Evolutionary conservation across 768 basidiomycete species (phyloP), one percentile per base, ranked within the genome.

Genomic region (Amanita brunnescens): DNA sequence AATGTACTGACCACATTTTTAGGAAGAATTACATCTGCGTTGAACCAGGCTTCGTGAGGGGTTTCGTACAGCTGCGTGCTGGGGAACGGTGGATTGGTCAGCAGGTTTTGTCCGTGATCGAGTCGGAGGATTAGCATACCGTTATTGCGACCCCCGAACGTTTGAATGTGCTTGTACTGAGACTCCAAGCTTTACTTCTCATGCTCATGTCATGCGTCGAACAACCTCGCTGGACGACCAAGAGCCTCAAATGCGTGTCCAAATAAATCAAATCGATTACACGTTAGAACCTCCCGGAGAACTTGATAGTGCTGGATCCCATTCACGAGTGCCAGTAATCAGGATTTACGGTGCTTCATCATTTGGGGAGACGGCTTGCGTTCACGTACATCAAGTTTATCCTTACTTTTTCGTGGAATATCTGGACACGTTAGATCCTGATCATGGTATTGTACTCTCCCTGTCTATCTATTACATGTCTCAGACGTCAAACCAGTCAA

Each of bases 381-480:
- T 94, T 12, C 86, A 96, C 70, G 71, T 98, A 35, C 94, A 96
- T 64, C 91, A 93, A 71, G 87, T 87, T 26, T 95, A 87, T 67
- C 94, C 95, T 0, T 99, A 99, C 67, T 83, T 94, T 65, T 95
- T 80, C 64, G 76, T 95, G 41, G 86, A 91, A 58, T 99, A 95
- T 69, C 58, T 64, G 18, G 87, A 81, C 1, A 75, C 75, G 26
- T 64, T 94, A 61, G 75, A 77, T 40, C 81, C 82, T 0, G 73
- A 71, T 23, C 64, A 77, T 56, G 87, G 91, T 88, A 58, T 60
- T 63, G 8, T 46, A 12, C 23, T 40, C 10, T 33, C 40, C 23
- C 49, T 6, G 53, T 21, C 43, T 16, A 48, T 44, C 34, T 13
- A 30, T 40, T 34, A 43, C 34, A 23, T 20, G 44, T 26, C 41